Evolutionary conservation across 495 filamentous ascomycete genomes (phyloP), one percentile per base, ranked within the genome.

Genomic region (Xylaria cubensis): DNA sequence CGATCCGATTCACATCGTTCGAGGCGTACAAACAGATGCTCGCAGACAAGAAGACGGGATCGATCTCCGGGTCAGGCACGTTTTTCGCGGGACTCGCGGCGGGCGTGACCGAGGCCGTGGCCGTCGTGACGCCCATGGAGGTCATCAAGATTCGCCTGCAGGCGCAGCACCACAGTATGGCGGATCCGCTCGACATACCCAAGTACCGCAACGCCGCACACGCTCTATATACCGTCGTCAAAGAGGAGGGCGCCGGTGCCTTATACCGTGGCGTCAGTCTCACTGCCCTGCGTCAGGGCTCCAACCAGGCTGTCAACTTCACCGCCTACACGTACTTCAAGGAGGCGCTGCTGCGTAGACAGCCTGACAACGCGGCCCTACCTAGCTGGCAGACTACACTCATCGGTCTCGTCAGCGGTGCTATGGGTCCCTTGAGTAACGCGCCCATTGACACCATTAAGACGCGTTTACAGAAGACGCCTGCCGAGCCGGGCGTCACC

Each of bases 391-490:
- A 99, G 84, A 98, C 96, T 21, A 93, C 93, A 46, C 29, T 95
- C 6, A 97, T 98, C 74, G 96, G 96, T 26, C 86, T 99, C 48
- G 91, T 98, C 48, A 93, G 90, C 64, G 96, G 96, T 71, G 96
- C 97, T 50, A 96, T 98, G 88, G 96, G 96, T 0, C 96, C 96
- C 55, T 86, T 99, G 74, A 94, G 91, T 72, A 99, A 99, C 80
- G 96, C 96, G 7, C 96, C 96, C 21, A 98, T 99, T 79, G 96
- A 99, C 80, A 99, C 96, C 53, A 98, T 99, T 84, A 99, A 99
- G 89, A 99, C 96, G 34, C 85, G 96, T 13, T 84, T 99, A 77
- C 96, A 99, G 84, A 95, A 93, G 82, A 97, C 89, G 70, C 93
- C 93, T 12, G 94, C 91, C 1, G 88, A 92, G 83, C 86, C 89